Evolutionary conservation across 1,284 basidiomycete genomes (phyloP), one percentile per base, ranked within the genome.

Genomic region (Pyrrhoderma lamaoense): DNA sequence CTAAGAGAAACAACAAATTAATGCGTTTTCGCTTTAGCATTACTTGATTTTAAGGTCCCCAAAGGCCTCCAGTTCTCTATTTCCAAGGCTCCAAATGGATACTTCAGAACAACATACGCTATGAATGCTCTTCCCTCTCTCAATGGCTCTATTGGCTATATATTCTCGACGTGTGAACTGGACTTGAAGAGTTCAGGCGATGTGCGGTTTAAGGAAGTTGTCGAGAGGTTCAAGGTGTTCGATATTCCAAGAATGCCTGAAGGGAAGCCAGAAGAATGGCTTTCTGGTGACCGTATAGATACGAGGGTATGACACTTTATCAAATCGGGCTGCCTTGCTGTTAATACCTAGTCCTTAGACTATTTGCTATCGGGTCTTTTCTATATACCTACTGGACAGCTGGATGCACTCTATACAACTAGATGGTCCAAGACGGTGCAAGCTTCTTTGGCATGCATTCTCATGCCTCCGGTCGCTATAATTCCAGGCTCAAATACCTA

Each of bases 321-420:
- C 13, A 18, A 38, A 35, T 45, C 18, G 59, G 62, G 21, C 19
- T 8, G n/a, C 18, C 14, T 11, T 37, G 13, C 21, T 40, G 35
- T 45, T 18, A 13, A 19, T 39, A 62, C 52, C 51, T 42, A 59
- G 49, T 56, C 50, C 31, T 35, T 57, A 89, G 92, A 94, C 66
- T 93, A 90, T 65, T 76, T 99, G 27, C 72, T 99, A 22, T 98
- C 97, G 64, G 95, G 94, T 13, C 83, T 91, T 19, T 74, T 95
- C 43, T 94, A 97, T 66, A 78, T 96, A 1, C 94, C 95, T 0
- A 85, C 88, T 0, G 82, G 91, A 9, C 75, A 93, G 42, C 71
- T 98, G 22, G 92, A 96, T 58, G 94, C 92, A 0, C 70, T 98
- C 19, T 96, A 92, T 58, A 90, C 91, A 0, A 86, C 83, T 8